Evolutionary conservation across 2,329 filamentous ascomycete genomes (phyloP).

Genomic region (Penicillium aurantiogriseum): DNA sequence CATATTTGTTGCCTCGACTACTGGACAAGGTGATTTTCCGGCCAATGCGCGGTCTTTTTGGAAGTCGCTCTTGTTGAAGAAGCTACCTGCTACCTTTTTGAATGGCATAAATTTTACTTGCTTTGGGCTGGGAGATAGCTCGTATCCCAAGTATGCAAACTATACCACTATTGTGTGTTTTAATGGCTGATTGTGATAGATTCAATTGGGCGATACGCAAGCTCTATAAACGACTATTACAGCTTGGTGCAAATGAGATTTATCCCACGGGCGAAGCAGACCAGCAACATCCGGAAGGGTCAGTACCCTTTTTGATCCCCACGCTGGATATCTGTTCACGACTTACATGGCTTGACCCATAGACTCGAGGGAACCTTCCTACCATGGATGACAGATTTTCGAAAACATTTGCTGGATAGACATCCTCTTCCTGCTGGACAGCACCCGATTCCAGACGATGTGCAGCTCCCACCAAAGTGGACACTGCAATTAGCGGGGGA

Average conservation of each 20-base stretch:
- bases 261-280: constrained; percentile 83
- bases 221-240: constrained; percentile 76
- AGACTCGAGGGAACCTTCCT: constrained; percentile 81
- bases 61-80: constrained; percentile 78
- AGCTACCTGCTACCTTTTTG: constrained; percentile 69
- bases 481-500: constrained; percentile 41
- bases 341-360: neutral
- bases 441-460: constrained; percentile 69
- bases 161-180: constrained; percentile 2
- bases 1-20: constrained; percentile 84
- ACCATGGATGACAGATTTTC: constrained; percentile 70
- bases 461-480: constrained; percentile 74
- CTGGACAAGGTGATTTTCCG: constrained; percentile 90
- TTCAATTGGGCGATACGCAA: constrained; percentile 94
- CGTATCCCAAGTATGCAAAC: constrained; percentile 74
- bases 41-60: constrained; percentile 79
- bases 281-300: constrained; percentile 91
- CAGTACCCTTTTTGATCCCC: constrained; percentile 32
- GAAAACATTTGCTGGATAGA: constrained; percentile 62
- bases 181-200: constrained; percentile 44
- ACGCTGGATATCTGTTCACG: neutral
- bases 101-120: constrained; percentile 70
- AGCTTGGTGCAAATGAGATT: constrained; percentile 76
- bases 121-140: constrained; percentile 92
- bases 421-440: constrained; percentile 68